These are phyloP conservation scores for Yamadazyma trypodendri DNA, from an alignment of 1,139 yeast species.

Conservation along the genomic window DNA sequence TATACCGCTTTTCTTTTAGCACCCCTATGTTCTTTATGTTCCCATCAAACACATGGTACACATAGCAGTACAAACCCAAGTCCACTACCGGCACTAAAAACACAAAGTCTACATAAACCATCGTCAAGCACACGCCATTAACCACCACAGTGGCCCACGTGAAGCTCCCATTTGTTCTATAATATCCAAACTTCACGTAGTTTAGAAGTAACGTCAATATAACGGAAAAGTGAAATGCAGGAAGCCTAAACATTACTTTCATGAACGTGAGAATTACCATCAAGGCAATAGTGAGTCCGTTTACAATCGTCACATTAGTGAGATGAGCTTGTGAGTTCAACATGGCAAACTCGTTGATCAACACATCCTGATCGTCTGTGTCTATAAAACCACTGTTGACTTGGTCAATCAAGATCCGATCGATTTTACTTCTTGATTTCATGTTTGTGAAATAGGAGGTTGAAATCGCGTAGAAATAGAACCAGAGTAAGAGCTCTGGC, in stretches of 20 bases:
- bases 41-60: constrained; percentile 15
- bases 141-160: neutral
- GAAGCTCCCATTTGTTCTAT: neutral
- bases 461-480: neutral
- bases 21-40: constrained; percentile 14
- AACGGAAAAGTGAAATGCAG: neutral
- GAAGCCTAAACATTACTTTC: neutral
- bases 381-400: constrained; percentile 17
- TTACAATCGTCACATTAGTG: constrained; percentile 7
- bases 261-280: constrained; percentile 6
- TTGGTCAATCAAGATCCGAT: constrained; percentile 6
- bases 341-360: constrained; percentile 15
- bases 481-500: neutral
- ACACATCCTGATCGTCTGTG: constrained; percentile 21
- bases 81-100: constrained; percentile 19
- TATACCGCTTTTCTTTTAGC: constrained; percentile 19
- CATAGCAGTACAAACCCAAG: constrained; percentile 13
- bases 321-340: constrained; percentile 10
- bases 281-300: constrained; percentile 8
- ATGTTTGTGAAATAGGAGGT: neutral
- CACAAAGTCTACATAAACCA: constrained; percentile 7
- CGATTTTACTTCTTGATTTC: constrained; percentile 1
- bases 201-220: constrained; percentile 1
- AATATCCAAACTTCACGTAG: constrained; percentile 1
- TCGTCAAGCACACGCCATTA: constrained; percentile 3